Conservation (phyloP, 148 eudicot genomes). For the Tetragonia tetragonoides region DNA sequence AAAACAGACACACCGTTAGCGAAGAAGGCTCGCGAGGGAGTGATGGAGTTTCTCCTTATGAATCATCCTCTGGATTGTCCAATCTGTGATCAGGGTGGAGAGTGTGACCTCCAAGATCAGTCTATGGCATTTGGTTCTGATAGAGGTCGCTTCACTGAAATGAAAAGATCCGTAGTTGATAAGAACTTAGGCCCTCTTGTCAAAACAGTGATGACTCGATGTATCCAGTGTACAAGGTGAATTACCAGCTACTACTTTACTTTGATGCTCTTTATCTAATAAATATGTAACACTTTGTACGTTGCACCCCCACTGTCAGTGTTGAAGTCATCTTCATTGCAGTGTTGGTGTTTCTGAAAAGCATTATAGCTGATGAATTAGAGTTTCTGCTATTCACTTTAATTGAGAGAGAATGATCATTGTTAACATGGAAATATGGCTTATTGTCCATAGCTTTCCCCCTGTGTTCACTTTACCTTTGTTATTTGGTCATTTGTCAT, state of each 20-base stretch:
- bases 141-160: conserved; percentile 92
- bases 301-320: neutral
- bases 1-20: conserved; percentile 97
- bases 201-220: conserved; percentile 98
- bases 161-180: conserved; percentile 97
- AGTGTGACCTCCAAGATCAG: conserved; percentile 98
- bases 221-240: conserved; percentile 97
- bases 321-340: neutral
- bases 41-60: conserved; percentile 97
- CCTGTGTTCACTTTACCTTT: too few relatives aligned
- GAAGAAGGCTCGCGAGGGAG: conserved; percentile 98
- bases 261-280: neutral
- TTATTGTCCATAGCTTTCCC: neutral
- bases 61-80: conserved; percentile 99
- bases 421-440: neutral
- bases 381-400: neutral
- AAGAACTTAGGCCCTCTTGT: conserved; percentile 97
- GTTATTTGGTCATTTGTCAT: too few relatives aligned
- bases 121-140: conserved; percentile 99
- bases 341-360: neutral
- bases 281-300: neutral
- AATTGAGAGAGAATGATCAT: neutral
- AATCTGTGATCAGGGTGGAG: conserved; percentile 99
- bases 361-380: neutral
- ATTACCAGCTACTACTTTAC: conserved; percentile 9